Percentiles rank a stretch among this genome's conserved stretches.
Conservation (phyloP, 441 rosid species). For the Sinapis alba region DNA sequence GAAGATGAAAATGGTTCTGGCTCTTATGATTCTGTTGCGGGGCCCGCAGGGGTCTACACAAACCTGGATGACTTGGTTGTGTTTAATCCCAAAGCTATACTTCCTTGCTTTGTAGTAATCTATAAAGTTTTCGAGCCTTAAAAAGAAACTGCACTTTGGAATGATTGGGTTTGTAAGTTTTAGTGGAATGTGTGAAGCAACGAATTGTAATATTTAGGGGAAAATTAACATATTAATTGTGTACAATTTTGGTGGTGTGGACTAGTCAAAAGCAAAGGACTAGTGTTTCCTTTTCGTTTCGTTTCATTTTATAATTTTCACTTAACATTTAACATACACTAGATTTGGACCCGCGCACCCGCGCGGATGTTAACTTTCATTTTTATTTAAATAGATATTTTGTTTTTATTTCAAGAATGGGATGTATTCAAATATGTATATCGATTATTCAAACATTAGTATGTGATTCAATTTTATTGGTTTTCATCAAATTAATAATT, state of each 20-base stretch:
- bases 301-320: not conserved
- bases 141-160: conserved; percentile 1
- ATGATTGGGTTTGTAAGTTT: conserved; percentile 22
- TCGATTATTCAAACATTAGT: too few species aligned
- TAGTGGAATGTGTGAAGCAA: conserved; percentile 2
- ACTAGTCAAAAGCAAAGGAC: conserved; percentile 1
- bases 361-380: too few species aligned
- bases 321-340: not conserved
- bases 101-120: conserved; percentile 91
- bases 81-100: conserved; percentile 79
- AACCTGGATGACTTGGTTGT: conserved; percentile 75
- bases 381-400: too few species aligned
- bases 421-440: too few species aligned
- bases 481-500: too few species aligned
- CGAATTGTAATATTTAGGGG: conserved; percentile 5
- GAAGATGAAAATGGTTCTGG: conserved; percentile 40
- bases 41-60: conserved; percentile 63
- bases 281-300: not conserved
- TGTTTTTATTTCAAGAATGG: too few species aligned
- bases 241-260: conserved; percentile 16
- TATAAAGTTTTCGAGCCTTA: conserved; percentile 60
- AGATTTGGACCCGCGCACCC: too few species aligned
- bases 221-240: conserved; percentile 4
- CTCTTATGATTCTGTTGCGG: conserved; percentile 77
- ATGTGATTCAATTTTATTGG: too few species aligned